Base-by-base conservation (phyloP, 2,329 filamentous ascomycete genomes). In the Trichoderma sp. region DNA sequence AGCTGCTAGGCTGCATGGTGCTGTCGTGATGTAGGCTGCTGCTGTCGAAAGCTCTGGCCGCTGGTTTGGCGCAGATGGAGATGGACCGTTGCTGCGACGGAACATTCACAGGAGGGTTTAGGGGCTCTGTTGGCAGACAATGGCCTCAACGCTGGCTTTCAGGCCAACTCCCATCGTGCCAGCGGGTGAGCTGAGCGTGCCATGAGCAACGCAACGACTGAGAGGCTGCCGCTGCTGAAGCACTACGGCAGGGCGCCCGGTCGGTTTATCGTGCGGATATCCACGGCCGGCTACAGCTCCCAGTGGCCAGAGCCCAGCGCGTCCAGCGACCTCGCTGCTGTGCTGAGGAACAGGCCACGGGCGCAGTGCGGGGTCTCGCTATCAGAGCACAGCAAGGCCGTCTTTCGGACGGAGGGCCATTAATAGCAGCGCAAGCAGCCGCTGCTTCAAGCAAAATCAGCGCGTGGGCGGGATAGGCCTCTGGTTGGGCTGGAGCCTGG, bases 331-430 rank as follows among this genome's bases (percentile, higher is more conserved):
- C 49, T 24, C 30, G 34, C 60, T 49, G 46, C 46, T n/a, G 49
- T 49, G 46, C 46, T 28, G 49, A 55, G 49, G 56, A 59, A 39
- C 21, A 16, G 52, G 21, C 26, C 56, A 43, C 56, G 56, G 16
- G 60, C 32, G 64, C 65, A 55, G 56, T 68, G 65, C 56, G 65
- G 65, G 65, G 65, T 68, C 51, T 54, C 13, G 56, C 59, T 52
- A 21, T 49, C 63, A 58, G 63, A 49, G 52, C 30, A 63, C 30
- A 52, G 37, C 51, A 21, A 10, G 51, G 63, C 63, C 52, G 63
- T 66, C 52, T 32, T 58, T 66, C 52, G 37, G 37, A 66, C 39
- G n/a, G 16, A n/a, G 39, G 14, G 54, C 52, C 24, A 66, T 32
- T 37, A 24, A 64, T 55, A 34, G 43, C 37, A 61, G 59, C 43